phyloP scores from a whole-genome alignment of 2,329 filamentous ascomycete species.

The Botryotinia narcissicola region DNA sequence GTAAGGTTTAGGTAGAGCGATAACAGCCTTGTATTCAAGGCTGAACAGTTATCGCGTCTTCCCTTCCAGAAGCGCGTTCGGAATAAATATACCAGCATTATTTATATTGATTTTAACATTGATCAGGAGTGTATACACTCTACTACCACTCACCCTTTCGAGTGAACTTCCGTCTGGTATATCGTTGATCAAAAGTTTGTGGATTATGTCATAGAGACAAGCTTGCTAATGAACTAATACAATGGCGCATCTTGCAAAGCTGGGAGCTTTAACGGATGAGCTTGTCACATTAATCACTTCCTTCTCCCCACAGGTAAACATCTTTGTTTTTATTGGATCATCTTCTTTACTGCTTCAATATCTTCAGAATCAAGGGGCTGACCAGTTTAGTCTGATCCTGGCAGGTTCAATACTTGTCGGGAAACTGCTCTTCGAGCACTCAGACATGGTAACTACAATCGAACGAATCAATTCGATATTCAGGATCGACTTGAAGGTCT shows the following conservation, averaged over 20 bases:
- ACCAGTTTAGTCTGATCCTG: slow-evolving; percentile 33
- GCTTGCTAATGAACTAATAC: neutral
- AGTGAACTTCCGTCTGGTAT: neutral
- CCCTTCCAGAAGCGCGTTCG: neutral
- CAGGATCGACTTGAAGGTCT: slow-evolving; percentile 64
- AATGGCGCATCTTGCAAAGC: slow-evolving; percentile 70
- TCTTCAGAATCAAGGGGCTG: slow-evolving; percentile 1
- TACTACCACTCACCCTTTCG: neutral
- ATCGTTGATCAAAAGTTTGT: neutral
- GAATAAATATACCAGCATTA: neutral
- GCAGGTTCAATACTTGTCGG: slow-evolving; percentile 45
- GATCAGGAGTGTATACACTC: neutral
- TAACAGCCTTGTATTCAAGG: slow-evolving; percentile 8
- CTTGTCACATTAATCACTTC: slow-evolving; percentile 64
- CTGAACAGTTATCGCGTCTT: neutral
- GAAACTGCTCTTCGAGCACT: slow-evolving; percentile 53
- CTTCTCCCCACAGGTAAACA: slow-evolving; percentile 51
- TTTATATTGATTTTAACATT: neutral
- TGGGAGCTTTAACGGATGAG: slow-evolving; percentile 66
- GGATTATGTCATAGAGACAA: neutral
- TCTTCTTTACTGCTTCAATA: neutral
- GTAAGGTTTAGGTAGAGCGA: neutral
- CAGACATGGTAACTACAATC: slow-evolving; percentile 55
- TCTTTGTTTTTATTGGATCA: slow-evolving; percentile 16
- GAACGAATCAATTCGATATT: slow-evolving; percentile 76